These are phyloP conservation scores for Leishmania lainsoni DNA, from an alignment of 208 protist species.

Conservation along the genomic window DNA sequence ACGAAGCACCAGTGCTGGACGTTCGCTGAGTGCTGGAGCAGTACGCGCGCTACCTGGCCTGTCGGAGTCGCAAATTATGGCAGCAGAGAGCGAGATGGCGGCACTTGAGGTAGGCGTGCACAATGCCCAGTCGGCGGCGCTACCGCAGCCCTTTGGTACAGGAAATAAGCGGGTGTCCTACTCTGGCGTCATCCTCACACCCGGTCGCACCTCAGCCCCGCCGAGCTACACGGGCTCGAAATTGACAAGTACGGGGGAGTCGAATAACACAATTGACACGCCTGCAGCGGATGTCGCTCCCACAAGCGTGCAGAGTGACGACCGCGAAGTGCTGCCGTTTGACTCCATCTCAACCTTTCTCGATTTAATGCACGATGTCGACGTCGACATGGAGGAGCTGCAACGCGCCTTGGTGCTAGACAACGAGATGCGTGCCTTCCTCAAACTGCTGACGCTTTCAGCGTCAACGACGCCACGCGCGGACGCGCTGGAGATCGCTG, in stretches of 20 bases:
- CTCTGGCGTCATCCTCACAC: not conserved
- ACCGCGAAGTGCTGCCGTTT: conserved; percentile 52
- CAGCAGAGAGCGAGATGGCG: conserved; percentile 59
- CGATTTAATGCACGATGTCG: conserved; percentile 51
- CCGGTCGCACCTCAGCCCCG: not conserved
- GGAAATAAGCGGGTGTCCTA: not conserved
- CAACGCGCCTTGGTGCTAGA: conserved; percentile 71
- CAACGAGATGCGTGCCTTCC: conserved; percentile 85
- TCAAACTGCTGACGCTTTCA: conserved; percentile 85
- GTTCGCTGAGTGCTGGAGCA: not conserved
- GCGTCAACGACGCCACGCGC: conserved; percentile 72
- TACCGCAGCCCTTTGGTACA: not conserved
- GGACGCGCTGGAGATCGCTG: conserved; percentile 29
- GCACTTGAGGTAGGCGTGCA: conserved; percentile 12
- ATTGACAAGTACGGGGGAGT: not conserved
- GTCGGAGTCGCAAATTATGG: conserved; percentile 51
- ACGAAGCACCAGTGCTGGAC: not conserved
- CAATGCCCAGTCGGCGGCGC: not conserved
- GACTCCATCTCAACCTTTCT: conserved; percentile 53
- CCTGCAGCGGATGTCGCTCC: conserved; percentile 5
- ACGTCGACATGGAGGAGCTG: conserved; percentile 60
- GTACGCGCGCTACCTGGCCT: conserved; percentile 21
- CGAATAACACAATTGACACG: not conserved
- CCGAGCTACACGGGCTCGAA: not conserved
- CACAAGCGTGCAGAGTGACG: conserved; percentile 17